These are phyloP conservation scores for Niebla homalea DNA, from an alignment of 495 filamentous ascomycete species.

Conservation along the genomic window DNA sequence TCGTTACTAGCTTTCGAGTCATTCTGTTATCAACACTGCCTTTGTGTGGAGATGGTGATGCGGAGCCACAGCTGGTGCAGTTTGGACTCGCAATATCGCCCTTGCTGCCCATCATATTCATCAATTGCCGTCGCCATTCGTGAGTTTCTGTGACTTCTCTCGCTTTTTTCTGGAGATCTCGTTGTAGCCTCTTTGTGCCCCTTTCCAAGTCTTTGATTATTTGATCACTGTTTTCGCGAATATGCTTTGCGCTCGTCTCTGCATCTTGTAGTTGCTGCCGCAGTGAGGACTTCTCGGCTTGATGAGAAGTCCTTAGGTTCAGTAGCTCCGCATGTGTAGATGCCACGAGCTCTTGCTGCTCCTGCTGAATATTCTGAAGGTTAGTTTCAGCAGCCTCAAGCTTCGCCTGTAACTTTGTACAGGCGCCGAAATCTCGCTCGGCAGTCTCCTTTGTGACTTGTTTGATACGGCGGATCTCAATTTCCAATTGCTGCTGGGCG, in stretches of 20 bases:
- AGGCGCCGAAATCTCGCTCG: no score
- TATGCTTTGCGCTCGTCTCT: neutral
- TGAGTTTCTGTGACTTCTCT: constrained; percentile 37
- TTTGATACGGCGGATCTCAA: no score
- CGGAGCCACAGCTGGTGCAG: neutral
- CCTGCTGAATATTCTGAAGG: no score
- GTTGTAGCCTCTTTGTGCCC: constrained; percentile 15
- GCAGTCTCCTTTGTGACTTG: no score
- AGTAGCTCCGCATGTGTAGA: no score
- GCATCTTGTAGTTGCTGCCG: neutral
- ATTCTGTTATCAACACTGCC: neutral
- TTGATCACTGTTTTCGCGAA: neutral
- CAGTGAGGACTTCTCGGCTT: neutral
- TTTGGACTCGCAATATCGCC: constrained; percentile 5
- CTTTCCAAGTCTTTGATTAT: neutral
- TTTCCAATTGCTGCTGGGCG: no score
- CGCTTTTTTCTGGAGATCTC: constrained; percentile 31
- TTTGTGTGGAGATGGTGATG: neutral
- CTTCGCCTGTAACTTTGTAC: no score
- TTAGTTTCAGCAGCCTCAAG: no score
- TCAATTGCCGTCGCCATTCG: constrained; percentile 34
- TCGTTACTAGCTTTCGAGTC: neutral
- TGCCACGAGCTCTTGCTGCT: no score
- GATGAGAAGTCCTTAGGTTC: neutral
- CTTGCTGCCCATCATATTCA: constrained; percentile 34